A percentile compares a stretch with the other conserved stretches of the same genome.
Conservation (phyloP, 352 stramenopile species). For the Hyaloperonospora arabidopsidis region DNA sequence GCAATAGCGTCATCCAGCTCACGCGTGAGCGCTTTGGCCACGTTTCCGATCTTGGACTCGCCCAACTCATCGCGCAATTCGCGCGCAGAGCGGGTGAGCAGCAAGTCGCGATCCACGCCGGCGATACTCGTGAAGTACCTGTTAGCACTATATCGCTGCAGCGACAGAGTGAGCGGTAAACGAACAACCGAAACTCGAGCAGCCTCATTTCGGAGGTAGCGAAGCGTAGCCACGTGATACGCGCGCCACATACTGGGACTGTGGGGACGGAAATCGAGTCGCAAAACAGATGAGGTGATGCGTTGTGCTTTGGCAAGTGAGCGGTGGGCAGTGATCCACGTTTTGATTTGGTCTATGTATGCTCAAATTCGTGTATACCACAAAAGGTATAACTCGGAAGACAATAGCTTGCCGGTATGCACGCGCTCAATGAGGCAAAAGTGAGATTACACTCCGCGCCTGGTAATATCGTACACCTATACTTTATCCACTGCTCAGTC, state of each 20-base stretch:
- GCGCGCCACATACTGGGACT: conserved; percentile 45
- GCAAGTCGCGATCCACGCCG: conserved; percentile 35
- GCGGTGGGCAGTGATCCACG: conserved; percentile 14
- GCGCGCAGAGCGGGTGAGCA: conserved; percentile 33
- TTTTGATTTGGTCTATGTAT: conserved; percentile 17
- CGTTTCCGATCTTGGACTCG: conserved; percentile 21
- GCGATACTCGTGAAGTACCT: conserved; percentile 37
- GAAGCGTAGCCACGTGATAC: conserved; percentile 42
- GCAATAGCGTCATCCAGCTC: conserved; percentile 29
- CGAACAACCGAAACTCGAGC: conserved; percentile 10
- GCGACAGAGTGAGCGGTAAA: conserved; percentile 10
- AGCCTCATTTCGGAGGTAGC: conserved; percentile 28
- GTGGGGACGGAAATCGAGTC: conserved; percentile 1
- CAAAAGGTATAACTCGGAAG: conserved; percentile 6
- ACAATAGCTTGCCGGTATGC: conserved; percentile 11
- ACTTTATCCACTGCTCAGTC: too few relatives aligned
- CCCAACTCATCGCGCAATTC: conserved; percentile 36
- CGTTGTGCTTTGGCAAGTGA: conserved; percentile 14
- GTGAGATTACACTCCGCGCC: too few relatives aligned
- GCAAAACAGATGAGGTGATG: neutral
- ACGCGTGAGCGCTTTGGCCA: conserved; percentile 34
- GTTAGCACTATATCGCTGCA: conserved; percentile 11
- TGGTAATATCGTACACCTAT: too few relatives aligned
- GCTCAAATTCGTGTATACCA: conserved; percentile 10
- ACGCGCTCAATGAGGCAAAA: conserved; percentile 60